These are phyloP conservation scores for Chlamydomonas asymmetrica DNA, from an alignment of 139 green algal genomes.

Conservation along the genomic window DNA sequence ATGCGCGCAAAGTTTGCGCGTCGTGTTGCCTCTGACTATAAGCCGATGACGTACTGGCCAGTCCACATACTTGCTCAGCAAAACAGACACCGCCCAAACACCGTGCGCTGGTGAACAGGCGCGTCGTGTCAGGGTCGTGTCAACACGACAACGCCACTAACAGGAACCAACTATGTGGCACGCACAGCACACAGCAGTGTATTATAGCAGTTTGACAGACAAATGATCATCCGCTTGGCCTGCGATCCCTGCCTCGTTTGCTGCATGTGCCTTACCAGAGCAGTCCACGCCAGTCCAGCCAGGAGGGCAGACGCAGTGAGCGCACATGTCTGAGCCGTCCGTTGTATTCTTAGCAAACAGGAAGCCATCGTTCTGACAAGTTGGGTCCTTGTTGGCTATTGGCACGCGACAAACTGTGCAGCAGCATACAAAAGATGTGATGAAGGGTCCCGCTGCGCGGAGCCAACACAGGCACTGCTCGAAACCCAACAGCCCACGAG, in stretches of 20 bases:
- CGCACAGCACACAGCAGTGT: neutral
- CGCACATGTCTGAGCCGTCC: conserved; percentile 45
- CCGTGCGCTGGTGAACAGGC: neutral
- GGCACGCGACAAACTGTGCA: conserved; percentile 37
- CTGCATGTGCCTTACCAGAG: conserved; percentile 33
- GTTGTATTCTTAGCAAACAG: conserved; percentile 48
- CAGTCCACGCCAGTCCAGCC: conserved; percentile 63
- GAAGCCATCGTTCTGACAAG: conserved; percentile 60
- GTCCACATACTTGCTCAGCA: too few species aligned
- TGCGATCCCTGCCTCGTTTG: neutral
- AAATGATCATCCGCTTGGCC: neutral
- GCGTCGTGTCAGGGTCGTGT: neutral
- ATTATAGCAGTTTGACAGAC: neutral
- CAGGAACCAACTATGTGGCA: neutral
- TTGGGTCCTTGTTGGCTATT: conserved; percentile 37
- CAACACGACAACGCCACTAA: neutral
- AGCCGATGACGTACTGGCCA: too few species aligned
- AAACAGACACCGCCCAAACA: too few species aligned
- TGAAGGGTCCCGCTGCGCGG: neutral
- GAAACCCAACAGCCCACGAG: too few species aligned
- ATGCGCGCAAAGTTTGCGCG: neutral
- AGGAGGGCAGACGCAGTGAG: conserved; percentile 53
- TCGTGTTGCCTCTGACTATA: too few species aligned
- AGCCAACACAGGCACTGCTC: neutral
- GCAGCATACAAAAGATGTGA: neutral